Evolutionary conservation across 2,329 filamentous ascomycete genomes (phyloP), one percentile per base, ranked within the genome.

Genomic region (Lasiodiplodia hormozganensis): DNA sequence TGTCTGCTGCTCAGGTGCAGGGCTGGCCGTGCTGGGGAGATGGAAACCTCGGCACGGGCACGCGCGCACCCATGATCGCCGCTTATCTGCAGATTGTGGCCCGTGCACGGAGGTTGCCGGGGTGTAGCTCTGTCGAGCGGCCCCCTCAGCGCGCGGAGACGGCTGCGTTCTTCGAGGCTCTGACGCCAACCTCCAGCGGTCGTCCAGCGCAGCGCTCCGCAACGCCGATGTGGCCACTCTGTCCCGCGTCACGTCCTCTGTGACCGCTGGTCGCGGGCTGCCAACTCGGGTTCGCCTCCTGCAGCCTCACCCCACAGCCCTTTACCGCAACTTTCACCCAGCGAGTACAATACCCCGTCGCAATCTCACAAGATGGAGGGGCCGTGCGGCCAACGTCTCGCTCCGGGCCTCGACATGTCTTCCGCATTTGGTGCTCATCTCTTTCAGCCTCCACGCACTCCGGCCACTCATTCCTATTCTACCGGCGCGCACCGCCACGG

Each of bases 311-410:
- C 28, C 53, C 65, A 56, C 31, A 47, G 38, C 58, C 25, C 40
- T 58, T 67, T 67, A 36, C 54, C 65, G 51, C 62, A 54, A 54
- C 38, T 58, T 58, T 43, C 65, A 38, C 64, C 25, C 65, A 58
- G n/a, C 65, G 49, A 34, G 51, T 18, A 25, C 18, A 56, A 58
- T 47, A 49, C 57, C 47, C 21, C 57, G 47, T 23, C 67, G 58
- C 58, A 65, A 43, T 67, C 68, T 52, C 54, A 18, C 57, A 64
- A 60, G 53, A 58, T 62, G 60, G 38, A 40, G 34, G 68, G 68
- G 53, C 57, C 68, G 65, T 69, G 65, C 58, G 40, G 57, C 69
- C 40, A 56, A 49, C 51, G 51, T 68, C 49, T 68, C 28, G 47
- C 69, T 60, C 60, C 65, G 3, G 51, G 28, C 11, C 52, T 68